Evolutionary conservation across 2,329 filamentous ascomycete genomes (phyloP), one percentile per base, ranked within the genome.

Genomic region (Colletotrichum sp.): DNA sequence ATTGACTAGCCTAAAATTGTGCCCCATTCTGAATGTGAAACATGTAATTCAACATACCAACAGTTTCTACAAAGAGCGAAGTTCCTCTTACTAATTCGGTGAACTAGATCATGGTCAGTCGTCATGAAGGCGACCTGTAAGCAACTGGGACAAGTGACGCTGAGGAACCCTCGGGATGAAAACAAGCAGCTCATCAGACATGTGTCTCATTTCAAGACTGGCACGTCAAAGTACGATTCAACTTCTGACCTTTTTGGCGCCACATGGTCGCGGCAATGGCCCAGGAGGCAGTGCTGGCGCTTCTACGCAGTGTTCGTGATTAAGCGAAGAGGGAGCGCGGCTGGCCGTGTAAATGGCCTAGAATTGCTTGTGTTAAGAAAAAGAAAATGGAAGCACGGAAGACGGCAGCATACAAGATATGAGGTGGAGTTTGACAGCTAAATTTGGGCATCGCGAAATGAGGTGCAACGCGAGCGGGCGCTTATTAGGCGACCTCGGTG

Each of bases 251-350:
- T 48, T 48, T 48, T 48, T 48, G 10, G 43, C 10, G 43, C 43
- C 43, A 21, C 38, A 48, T 21, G 43, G 43, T 48, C 43, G n/a
- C 43, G 43, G 43, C n/a, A 48, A 48, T 48, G 66, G 66, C 66
- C 66, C 4, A 24, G 13, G 58, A 34, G 66, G 71, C 66, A 28
- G 21, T 73, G 71, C 66, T 65, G 71, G 66, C 66, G 71, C 71
- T 60, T 70, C 30, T 10, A 32, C 15, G 16, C n/a, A 64, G 32
- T 36, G 21, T 26, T 12, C 61, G 24, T 43, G 13, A 28, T 18
- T 21, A 64, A 34, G 61, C n/a, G 30, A 64, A 15, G 34, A 18
- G 8, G 36, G n/a, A 66, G n/a, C 36, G 34, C 62, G 62, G 9
- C 24, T 38, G 24, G 36, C 21, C 65, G 58, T 21, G 28, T 9